These are phyloP conservation scores for Macrolepiota dolichaula DNA, from an alignment of 768 basidiomycete genomes.

Conservation along the genomic window DNA sequence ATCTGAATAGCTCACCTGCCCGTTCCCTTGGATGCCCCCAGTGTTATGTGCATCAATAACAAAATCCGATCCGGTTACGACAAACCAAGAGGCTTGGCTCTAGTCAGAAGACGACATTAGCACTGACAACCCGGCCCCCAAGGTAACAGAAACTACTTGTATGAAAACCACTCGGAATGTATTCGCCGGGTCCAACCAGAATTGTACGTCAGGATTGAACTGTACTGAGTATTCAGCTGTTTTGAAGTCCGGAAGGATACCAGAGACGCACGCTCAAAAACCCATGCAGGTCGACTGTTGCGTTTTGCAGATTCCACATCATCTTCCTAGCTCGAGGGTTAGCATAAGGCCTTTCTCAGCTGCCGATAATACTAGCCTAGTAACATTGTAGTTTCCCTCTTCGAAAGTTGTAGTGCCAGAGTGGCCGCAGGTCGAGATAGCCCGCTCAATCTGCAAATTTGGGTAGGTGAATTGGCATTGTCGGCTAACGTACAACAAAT, in stretches of 20 bases:
- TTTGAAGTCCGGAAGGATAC: not conserved
- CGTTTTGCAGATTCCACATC: constrained; percentile 45
- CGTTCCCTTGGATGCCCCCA: constrained; percentile 59
- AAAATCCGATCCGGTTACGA: constrained; percentile 55
- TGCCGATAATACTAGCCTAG: constrained; percentile 27
- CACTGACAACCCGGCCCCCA: too few species aligned
- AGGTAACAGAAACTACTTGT: constrained; percentile 31
- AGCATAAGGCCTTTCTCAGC: not conserved
- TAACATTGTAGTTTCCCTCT: constrained; percentile 47
- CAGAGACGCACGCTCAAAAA: constrained; percentile 36
- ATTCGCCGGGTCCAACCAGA: constrained; percentile 51
- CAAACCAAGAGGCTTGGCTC: constrained; percentile 65
- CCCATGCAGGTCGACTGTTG: constrained; percentile 41
- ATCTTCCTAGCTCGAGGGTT: constrained; percentile 36
- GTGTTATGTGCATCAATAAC: constrained; percentile 51
- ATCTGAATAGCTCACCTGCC: constrained; percentile 33
- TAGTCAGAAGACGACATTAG: constrained; percentile 16
- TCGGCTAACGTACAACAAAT: not conserved
- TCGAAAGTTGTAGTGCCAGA: constrained; percentile 42
- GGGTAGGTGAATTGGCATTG: not conserved
- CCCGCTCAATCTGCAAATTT: constrained; percentile 37
- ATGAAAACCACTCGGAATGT: constrained; percentile 61
- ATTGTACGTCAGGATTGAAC: constrained; percentile 54
- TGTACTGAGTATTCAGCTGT: constrained; percentile 16
- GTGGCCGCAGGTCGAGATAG: constrained; percentile 47